Conservation (phyloP, 2,329 filamentous ascomycete genomes). For the Mycosphaerella arachidis region DNA sequence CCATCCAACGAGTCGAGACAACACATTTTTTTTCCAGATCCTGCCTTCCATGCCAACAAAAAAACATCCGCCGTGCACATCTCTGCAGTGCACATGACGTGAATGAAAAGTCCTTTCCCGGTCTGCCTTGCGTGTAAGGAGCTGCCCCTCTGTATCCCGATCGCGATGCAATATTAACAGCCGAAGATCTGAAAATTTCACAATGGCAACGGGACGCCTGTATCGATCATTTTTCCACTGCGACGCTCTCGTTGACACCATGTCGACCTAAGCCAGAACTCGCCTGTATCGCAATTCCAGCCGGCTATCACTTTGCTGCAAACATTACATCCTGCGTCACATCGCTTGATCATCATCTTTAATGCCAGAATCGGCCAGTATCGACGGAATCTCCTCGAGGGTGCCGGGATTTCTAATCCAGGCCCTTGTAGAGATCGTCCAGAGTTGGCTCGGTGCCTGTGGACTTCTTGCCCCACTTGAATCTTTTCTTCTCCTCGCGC, state of each 20-base stretch:
- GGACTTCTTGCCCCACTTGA: slow-evolving; percentile 26
- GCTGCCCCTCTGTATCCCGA: slow-evolving; percentile 4
- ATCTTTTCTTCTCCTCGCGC: slow-evolving; percentile 32
- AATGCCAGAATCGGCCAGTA: slow-evolving; percentile 1
- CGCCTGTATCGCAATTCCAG: neutral
- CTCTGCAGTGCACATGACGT: neutral
- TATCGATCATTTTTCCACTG: neutral
- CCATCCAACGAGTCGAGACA: neutral
- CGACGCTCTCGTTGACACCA: neutral
- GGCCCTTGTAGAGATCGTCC: slow-evolving; percentile 27
- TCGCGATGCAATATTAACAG: slow-evolving; percentile 9
- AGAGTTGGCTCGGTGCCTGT: slow-evolving; percentile 21
- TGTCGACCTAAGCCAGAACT: neutral
- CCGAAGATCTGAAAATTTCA: neutral
- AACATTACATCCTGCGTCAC: slow-evolving; percentile 6
- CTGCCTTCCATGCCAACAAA: neutral
- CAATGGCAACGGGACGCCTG: neutral
- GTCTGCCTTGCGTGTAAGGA: neutral
- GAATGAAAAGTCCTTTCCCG: neutral
- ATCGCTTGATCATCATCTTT: neutral
- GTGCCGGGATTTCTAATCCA: slow-evolving; percentile 21
- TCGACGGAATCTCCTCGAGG: slow-evolving; percentile 4
- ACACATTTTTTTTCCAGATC: neutral
- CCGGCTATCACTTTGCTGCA: neutral
- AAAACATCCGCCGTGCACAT: neutral